Evolutionary conservation across 768 basidiomycete genomes (phyloP), one percentile per base, ranked within the genome.

Genomic region (Agaricus sinodeliciosus): DNA sequence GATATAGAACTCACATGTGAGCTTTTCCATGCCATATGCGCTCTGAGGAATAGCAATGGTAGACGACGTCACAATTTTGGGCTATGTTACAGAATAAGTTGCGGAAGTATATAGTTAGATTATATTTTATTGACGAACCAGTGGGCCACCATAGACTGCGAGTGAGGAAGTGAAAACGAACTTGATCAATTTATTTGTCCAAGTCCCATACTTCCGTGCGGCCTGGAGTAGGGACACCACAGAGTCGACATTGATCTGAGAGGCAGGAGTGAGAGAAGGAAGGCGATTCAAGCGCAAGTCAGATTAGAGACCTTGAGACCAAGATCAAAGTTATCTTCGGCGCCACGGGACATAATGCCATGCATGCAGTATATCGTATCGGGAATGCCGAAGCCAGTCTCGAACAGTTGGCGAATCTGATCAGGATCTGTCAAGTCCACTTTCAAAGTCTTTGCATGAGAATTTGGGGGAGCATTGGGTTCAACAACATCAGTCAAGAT

Each of bases 281-380:
- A 40, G 34, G 41, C 13, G 7, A 34, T 18, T 42, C 15, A 12
- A 2, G 9, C 19, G 25, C 35, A 25, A 31, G 3, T 7, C 4
- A 2, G 3, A 31, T 28, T n/a, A 36, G 11, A 3, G 39, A 73
- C 75, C 68, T 76, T 73, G 34, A 77, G 56, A 19, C 79, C 80
- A 1, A 82, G 61, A 36, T 79, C 76, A 62, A 84, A 82, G 58
- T 80, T 74, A 53, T 79, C 77, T 60, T 84, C 82, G 13, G 79
- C 73, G 18, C 80, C 80, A 19, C 80, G 76, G 27, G 79, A 81
- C 82, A 84, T 82, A 59, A 82, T 79, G 2, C 82, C 82, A 60
- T 79, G 76, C 22, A 78, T 63, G 53, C 75, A 77, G 56, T 77
- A 77, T n/a, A 77, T 63, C 8, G 69, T 71, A 55, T 73, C 71